phyloP scores from a whole-genome alignment of 352 stramenopile genomes.

The Blastocystis sp. region DNA sequence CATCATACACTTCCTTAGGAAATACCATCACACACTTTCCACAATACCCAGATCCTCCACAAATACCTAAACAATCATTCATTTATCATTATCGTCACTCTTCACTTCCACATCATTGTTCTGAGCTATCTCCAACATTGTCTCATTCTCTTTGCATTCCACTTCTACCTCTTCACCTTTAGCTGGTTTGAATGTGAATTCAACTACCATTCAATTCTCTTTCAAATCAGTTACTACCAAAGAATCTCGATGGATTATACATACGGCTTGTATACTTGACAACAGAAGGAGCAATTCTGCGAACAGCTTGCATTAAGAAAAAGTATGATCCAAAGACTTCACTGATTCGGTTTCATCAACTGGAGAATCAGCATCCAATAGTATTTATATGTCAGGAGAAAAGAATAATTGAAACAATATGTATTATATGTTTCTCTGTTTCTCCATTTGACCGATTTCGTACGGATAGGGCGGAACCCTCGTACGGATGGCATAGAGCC shows the following conservation, averaged over 20 bases:
- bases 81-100: not conserved
- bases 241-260: conserved; percentile 16
- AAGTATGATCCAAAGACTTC: not conserved
- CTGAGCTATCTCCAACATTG: conserved; percentile 26
- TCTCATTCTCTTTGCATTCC: conserved; percentile 38
- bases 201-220: not conserved
- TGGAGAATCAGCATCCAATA: not conserved
- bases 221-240: not conserved
- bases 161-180: conserved; percentile 47
- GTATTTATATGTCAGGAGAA: too few species aligned
- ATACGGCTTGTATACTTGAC: conserved; percentile 4
- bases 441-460: too few species aligned
- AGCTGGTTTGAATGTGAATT: conserved; percentile 57
- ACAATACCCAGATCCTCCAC: conserved; percentile 13
- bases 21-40: conserved; percentile 44
- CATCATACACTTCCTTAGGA: conserved; percentile 52
- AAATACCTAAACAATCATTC: not conserved
- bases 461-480: too few species aligned
- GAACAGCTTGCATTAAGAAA: conserved; percentile 14
- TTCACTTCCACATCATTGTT: conserved; percentile 59
- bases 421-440: too few species aligned
- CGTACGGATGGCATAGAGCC: too few species aligned
- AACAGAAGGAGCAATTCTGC: not conserved
- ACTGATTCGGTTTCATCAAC: not conserved
- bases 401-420: too few species aligned